Evolutionary conservation across 1,284 basidiomycete species (phyloP), one percentile per base, ranked within the genome.

Genomic region (Kalmanozyma brasiliensis): DNA sequence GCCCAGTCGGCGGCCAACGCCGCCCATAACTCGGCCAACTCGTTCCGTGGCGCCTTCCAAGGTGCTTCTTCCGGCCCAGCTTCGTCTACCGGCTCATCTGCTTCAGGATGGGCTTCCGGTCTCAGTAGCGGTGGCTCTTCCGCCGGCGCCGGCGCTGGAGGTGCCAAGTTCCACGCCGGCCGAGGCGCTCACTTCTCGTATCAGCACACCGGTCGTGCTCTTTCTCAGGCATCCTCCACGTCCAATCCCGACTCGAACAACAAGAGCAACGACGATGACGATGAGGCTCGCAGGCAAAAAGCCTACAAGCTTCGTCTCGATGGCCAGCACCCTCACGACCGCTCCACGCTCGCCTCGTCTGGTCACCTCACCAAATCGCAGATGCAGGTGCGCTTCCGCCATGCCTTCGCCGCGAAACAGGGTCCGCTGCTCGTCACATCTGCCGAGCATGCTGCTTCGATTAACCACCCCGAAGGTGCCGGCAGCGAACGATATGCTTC

Each of bases 91-190:
- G 62, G 58, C 19, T 62, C 55, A 11, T 62, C 73, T 22, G 52
- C 74, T n/a, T 64, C 73, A 2, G 53, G 64, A 5, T 76, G 68
- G 68, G 58, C 72, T 16, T 56, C 65, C 4, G 74, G 74, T 30
- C 61, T 76, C 29, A 73, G 70, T 45, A 64, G 65, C 35, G 67
- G 70, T 19, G 70, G 63, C 26, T 67, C 58, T 23, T 57, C 56
- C 4, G 73, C 69, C 10, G 75, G 75, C 17, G 59, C 75, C 7
- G 76, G 76, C 13, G 64, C 67, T 10, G 76, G 76, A 17, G 76
- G 76, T 19, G 76, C 76, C 48, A 78, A 78, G 49, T 78, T 58
- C 37, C 74, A 76, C 29, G 76, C 76, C 24, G 76, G 76, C 22
- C 62, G 76, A 13, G 72, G 74, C 23, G 74, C 76, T 19, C 70